Evolutionary conservation across 2,329 filamentous ascomycete species (phyloP).

Genomic region (Verticillium zaregamsianum): DNA sequence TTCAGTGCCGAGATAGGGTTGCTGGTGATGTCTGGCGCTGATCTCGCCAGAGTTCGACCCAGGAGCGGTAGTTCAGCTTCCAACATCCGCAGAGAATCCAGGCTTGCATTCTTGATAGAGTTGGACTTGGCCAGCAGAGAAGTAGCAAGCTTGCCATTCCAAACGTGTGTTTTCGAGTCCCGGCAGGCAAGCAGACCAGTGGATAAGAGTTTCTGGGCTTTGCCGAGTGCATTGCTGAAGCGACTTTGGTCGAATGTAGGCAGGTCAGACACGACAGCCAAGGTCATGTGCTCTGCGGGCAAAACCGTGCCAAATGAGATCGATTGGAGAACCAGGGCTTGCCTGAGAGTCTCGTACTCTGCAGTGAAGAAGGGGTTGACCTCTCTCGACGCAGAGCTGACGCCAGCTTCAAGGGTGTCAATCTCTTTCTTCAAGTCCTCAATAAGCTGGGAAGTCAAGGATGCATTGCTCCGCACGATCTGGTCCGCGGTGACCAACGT

Average conservation of each 20-base stretch:
- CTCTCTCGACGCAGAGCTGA: slow-evolving; percentile 35
- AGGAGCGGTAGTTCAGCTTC: slow-evolving; percentile 62
- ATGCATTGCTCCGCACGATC: slow-evolving; percentile 43
- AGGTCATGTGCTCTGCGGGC: slow-evolving; percentile 11
- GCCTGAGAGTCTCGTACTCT: slow-evolving; percentile 55
- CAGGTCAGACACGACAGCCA: slow-evolving; percentile 44
- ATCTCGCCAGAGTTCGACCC: slow-evolving; percentile 47
- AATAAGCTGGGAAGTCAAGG: slow-evolving; percentile 42
- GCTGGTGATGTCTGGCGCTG: slow-evolving; percentile 43
- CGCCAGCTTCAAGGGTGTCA: slow-evolving; percentile 41
- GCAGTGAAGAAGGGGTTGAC: slow-evolving; percentile 45
- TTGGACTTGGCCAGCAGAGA: slow-evolving; percentile 54
- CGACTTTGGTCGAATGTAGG: slow-evolving; percentile 39
- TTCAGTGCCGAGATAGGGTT: slow-evolving; percentile 48
- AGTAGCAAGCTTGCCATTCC: slow-evolving; percentile 34
- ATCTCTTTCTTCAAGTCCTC: slow-evolving; percentile 47
- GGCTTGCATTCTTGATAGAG: slow-evolving; percentile 44
- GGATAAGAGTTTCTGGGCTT: slow-evolving; percentile 7
- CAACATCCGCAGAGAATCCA: slow-evolving; percentile 59
- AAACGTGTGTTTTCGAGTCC: slow-evolving; percentile 17
- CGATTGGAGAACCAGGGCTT: slow-evolving; percentile 41
- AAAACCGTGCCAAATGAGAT: slow-evolving; percentile 11
- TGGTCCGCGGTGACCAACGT: slow-evolving; percentile 53
- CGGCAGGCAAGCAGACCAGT: slow-evolving; percentile 8
- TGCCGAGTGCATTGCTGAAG: slow-evolving; percentile 14